Percentiles rank a stretch among this genome's conserved stretches.
Evolutionary conservation across 371 early-diverging fungal species (phyloP).

Genomic region (Rhizopus delemar): DNA sequence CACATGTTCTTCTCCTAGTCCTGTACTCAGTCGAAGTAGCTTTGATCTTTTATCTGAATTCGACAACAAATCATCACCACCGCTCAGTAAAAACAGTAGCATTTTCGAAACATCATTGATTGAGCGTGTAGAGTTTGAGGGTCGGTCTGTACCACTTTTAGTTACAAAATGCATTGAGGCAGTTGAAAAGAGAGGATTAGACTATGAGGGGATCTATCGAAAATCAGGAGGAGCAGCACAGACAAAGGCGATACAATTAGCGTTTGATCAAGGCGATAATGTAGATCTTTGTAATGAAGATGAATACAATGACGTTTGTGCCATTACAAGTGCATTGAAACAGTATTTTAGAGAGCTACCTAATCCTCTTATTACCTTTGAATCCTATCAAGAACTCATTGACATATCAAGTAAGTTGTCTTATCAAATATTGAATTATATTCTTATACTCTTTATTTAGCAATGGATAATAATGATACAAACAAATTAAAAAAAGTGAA

Average conservation of each 20-base stretch:
- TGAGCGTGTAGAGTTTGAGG: conserved; percentile 33
- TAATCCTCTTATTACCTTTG: conserved; percentile 86
- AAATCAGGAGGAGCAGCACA: conserved; percentile 90
- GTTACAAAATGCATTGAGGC: conserved; percentile 77
- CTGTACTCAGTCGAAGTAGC: conserved; percentile 16
- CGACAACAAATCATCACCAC: no score
- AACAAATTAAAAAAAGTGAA: conserved; percentile 23
- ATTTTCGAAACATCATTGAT: conserved; percentile 27
- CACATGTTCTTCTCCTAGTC: conserved; percentile 22
- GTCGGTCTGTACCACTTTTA: conserved; percentile 64
- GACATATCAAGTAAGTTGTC: conserved; percentile 51
- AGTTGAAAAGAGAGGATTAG: conserved; percentile 77
- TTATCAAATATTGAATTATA: no score
- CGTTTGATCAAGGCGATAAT: conserved; percentile 53
- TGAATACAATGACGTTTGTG: conserved; percentile 63
- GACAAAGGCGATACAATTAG: conserved; percentile 64
- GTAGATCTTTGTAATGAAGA: conserved; percentile 56
- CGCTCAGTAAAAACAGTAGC: neutral
- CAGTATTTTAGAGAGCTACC: conserved; percentile 94
- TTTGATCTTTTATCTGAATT: conserved; percentile 13
- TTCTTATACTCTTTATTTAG: neutral
- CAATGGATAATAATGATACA: conserved; percentile 19
- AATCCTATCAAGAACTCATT: conserved; percentile 76
- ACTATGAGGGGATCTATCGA: conserved; percentile 92
- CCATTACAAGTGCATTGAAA: conserved; percentile 91